Conservation (phyloP, 257 asterid species). For the Misopates orontium region DNA sequence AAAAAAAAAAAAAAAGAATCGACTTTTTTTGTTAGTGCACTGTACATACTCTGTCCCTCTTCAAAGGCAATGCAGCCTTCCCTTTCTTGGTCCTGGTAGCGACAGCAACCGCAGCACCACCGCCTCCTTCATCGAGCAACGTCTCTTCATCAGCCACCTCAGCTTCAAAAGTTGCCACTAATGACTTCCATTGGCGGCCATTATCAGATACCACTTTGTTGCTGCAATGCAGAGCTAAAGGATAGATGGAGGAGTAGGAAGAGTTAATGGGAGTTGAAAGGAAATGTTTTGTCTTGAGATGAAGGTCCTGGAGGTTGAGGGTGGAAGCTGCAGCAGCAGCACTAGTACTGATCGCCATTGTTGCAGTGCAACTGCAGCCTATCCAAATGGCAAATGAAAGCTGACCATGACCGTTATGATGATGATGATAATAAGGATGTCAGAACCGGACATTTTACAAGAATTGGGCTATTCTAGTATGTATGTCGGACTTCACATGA, state of each 20-base stretch:
- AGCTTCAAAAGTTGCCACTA: conserved; percentile 39
- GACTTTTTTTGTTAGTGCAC: not conserved
- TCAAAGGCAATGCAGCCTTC: conserved; percentile 77
- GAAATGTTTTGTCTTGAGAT: conserved; percentile 30
- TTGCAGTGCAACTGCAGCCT: conserved; percentile 15
- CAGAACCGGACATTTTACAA: not conserved
- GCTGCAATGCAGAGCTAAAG: conserved; percentile 35
- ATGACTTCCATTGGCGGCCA: conserved; percentile 45
- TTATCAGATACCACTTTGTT: conserved; percentile 34
- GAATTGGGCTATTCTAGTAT: conserved; percentile 5
- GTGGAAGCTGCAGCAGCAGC: conserved; percentile 37
- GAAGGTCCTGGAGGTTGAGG: conserved; percentile 36
- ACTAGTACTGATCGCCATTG: conserved; percentile 28
- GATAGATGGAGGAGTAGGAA: conserved; percentile 27
- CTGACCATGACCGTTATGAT: not conserved
- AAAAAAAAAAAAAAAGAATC: not conserved
- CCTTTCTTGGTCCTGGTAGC: conserved; percentile 76
- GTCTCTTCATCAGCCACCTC: conserved; percentile 47
- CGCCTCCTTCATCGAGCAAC: conserved; percentile 41
- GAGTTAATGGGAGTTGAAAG: conserved; percentile 23
- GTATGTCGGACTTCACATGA: not conserved
- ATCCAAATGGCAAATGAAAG: conserved; percentile 26
- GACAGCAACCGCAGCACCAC: conserved; percentile 47
- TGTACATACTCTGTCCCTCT: conserved; percentile 74
- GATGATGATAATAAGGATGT: conserved; percentile 27